phyloP scores from a whole-genome alignment of 805 yeast genomes.

The Middelhovenomyces tepae region DNA sequence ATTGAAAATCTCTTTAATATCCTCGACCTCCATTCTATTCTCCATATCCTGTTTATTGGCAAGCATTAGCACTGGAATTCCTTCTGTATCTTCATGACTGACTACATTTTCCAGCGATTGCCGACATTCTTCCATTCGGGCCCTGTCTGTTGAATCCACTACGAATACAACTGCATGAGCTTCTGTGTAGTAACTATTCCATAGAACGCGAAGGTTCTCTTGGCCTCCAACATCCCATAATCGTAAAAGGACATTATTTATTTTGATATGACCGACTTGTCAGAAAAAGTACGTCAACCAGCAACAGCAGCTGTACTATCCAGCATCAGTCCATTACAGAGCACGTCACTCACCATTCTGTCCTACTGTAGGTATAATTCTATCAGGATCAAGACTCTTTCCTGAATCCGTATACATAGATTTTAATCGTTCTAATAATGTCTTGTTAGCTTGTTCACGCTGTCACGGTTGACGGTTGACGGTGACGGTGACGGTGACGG shows the following conservation, averaged over 20 bases:
- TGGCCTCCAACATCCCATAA: constrained; percentile 99
- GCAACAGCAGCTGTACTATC: neutral
- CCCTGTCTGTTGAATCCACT: constrained; percentile 83
- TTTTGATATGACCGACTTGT: constrained; percentile 30
- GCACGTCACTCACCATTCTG: constrained; percentile 51
- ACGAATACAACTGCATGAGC: constrained; percentile 91
- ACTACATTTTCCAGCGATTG: constrained; percentile 49
- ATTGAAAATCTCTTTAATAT: constrained; percentile 76
- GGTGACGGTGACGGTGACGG: too few species aligned
- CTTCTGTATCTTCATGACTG: constrained; percentile 52
- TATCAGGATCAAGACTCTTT: constrained; percentile 38
- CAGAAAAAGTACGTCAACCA: constrained; percentile 24
- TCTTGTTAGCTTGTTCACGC: constrained; percentile 30
- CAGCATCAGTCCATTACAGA: neutral
- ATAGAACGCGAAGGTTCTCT: constrained; percentile 67
- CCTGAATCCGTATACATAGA: constrained; percentile 35
- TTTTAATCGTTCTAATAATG: constrained; percentile 60
- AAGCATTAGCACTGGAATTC: constrained; percentile 86
- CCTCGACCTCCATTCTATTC: constrained; percentile 62
- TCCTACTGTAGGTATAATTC: constrained; percentile 89
- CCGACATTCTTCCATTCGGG: constrained; percentile 74
- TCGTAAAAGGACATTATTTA: constrained; percentile 43
- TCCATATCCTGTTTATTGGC: constrained; percentile 89
- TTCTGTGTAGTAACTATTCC: constrained; percentile 78
- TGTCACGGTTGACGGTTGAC: too few species aligned